phyloP scores from a whole-genome alignment of 2,329 filamentous ascomycete species.

The Ampelomyces quisqualis region DNA sequence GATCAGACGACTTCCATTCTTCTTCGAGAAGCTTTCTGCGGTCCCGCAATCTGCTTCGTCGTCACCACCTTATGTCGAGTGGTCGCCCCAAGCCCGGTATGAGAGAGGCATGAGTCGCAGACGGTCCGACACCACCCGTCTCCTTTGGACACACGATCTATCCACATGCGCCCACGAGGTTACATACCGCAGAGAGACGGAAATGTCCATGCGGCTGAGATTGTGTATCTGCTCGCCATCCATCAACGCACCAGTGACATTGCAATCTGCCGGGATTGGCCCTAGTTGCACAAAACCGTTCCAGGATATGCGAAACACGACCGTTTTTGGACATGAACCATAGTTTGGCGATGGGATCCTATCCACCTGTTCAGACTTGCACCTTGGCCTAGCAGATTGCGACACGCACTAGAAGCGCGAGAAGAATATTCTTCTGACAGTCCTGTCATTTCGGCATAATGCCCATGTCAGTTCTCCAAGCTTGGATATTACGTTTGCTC shows the following conservation, averaged over 20 bases:
- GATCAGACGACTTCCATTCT: slow-evolving; percentile 11
- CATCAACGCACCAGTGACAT: slow-evolving; percentile 4
- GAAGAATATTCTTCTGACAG: slow-evolving; percentile 13
- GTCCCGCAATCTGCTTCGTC: slow-evolving; percentile 6
- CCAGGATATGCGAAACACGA: slow-evolving; percentile 19
- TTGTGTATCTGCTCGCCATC: slow-evolving; percentile 1
- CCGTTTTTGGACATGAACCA: slow-evolving; percentile 18
- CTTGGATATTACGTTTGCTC: no score
- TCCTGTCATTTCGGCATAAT: slow-evolving; percentile 14
- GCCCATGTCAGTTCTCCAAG: neutral
- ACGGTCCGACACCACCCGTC: slow-evolving; percentile 6
- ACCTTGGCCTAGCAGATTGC: slow-evolving; percentile 6
- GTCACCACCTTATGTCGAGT: slow-evolving; percentile 23
- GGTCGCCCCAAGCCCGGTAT: slow-evolving; percentile 21
- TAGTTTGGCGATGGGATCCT: slow-evolving; percentile 10
- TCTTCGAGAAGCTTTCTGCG: slow-evolving; percentile 28
- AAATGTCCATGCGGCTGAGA: slow-evolving; percentile 5
- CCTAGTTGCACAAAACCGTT: slow-evolving; percentile 21
- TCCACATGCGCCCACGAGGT: slow-evolving; percentile 3
- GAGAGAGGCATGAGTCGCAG: slow-evolving; percentile 9
- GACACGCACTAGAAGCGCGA: slow-evolving; percentile 18
- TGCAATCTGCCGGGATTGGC: slow-evolving; percentile 26
- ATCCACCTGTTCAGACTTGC: slow-evolving; percentile 5
- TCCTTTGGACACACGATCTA: slow-evolving; percentile 15
- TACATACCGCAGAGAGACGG: slow-evolving; percentile 5